phyloP scores from a whole-genome alignment of 2,329 filamentous ascomycete genomes.

The Alternaria infectoria region DNA sequence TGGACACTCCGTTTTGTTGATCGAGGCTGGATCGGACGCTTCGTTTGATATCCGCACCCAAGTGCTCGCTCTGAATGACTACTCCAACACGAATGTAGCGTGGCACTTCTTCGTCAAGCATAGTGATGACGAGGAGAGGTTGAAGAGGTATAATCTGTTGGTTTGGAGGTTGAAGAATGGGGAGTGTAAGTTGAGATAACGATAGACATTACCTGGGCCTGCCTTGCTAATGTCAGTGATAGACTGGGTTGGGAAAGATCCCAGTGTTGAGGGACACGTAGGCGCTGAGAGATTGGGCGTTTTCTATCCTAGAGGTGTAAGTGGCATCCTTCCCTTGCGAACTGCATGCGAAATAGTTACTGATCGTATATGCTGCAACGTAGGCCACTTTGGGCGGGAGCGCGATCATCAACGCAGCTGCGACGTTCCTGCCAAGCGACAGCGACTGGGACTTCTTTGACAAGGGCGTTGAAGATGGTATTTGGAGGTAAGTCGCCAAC shows the following conservation, averaged over 20 bases:
- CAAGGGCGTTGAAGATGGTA: conserved; percentile 18
- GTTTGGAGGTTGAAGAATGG: conserved; percentile 23
- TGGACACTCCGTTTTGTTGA: conserved; percentile 62
- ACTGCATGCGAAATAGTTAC: not conserved
- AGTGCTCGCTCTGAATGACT: conserved; percentile 57
- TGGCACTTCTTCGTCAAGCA: conserved; percentile 68
- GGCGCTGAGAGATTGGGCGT: conserved; percentile 44
- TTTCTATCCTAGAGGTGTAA: conserved; percentile 23
- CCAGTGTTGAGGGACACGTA: conserved; percentile 24
- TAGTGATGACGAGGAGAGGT: conserved; percentile 59
- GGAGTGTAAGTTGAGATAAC: conserved; percentile 4
- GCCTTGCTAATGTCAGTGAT: not conserved
- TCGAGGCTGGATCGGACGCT: conserved; percentile 62
- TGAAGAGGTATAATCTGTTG: conserved; percentile 53
- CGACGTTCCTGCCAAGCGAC: conserved; percentile 22
- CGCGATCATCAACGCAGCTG: conserved; percentile 24
- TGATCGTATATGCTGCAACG: not conserved
- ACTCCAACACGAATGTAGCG: conserved; percentile 44
- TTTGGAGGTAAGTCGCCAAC: conserved; percentile 17
- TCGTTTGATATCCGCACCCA: conserved; percentile 53
- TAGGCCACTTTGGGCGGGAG: conserved; percentile 22
- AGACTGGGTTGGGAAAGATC: conserved; percentile 25
- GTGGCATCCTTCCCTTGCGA: not conserved
- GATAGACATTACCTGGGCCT: too few species aligned
- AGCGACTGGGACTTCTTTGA: conserved; percentile 30